Evolutionary conservation across 495 filamentous ascomycete genomes (phyloP).

Genomic region (Usnea hakonensis): DNA sequence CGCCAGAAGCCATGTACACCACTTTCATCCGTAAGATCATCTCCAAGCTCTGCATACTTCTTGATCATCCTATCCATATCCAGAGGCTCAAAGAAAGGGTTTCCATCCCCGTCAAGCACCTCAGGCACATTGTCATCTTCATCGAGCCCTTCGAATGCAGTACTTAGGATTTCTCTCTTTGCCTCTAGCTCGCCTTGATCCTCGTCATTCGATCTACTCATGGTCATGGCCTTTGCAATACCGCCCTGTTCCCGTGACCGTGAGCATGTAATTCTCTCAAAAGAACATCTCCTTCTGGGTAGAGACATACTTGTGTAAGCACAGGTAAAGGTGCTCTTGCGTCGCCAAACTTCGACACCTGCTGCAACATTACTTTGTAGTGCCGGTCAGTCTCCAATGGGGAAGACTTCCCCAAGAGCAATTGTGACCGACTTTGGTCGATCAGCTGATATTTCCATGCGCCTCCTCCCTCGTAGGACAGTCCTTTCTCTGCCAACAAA

Average conservation of each 20-base stretch:
- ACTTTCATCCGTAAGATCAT: not conserved
- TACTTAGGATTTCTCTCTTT: not conserved
- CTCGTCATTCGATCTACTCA: not conserved
- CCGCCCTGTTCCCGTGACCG: not conserved
- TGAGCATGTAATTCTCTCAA: not conserved
- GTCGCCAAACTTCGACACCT: not conserved
- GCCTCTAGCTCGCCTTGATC: not conserved
- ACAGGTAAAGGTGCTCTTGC: not conserved
- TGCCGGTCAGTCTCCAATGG: not conserved
- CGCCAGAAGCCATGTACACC: constrained; percentile 2
- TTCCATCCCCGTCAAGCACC: constrained; percentile 11
- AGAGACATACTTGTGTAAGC: constrained; percentile 3
- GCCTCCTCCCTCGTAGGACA: not conserved
- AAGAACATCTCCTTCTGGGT: too few relatives aligned
- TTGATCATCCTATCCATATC: not conserved
- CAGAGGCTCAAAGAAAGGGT: constrained; percentile 13
- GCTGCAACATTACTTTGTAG: not conserved
- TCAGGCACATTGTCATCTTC: not conserved
- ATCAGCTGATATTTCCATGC: constrained; percentile 13
- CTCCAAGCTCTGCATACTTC: not conserved
- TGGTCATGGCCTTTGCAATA: not conserved
- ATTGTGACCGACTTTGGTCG: not conserved
- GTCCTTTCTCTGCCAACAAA: not conserved
- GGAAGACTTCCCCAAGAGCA: not conserved
- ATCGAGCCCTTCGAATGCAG: not conserved